phyloP scores from a whole-genome alignment of 2,329 filamentous ascomycete genomes.

The Arthroderma uncinatum region DNA sequence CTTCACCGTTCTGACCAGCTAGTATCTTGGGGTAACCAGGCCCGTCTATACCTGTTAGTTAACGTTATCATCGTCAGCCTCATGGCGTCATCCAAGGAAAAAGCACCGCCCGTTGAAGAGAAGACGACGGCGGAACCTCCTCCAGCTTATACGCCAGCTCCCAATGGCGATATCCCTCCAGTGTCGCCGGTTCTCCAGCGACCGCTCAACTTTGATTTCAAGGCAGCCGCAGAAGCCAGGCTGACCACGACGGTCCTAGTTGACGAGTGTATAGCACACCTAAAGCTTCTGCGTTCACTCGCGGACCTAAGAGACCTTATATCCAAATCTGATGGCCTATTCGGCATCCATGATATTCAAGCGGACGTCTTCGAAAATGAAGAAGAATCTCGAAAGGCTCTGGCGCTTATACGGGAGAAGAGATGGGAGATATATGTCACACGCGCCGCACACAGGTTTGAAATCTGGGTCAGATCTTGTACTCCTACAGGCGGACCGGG shows the following conservation, averaged over 20 bases:
- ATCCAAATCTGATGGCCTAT: slow-evolving; percentile 56
- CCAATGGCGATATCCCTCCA: neutral
- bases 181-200: neutral
- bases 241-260: slow-evolving; percentile 21
- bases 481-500: slow-evolving; percentile 14
- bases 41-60: too few relatives aligned
- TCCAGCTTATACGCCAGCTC: neutral
- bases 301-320: slow-evolving; percentile 56
- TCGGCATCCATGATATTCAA: slow-evolving; percentile 46
- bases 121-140: neutral
- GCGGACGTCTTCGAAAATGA: slow-evolving; percentile 25
- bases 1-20: too few relatives aligned
- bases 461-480: slow-evolving; percentile 49
- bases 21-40: too few relatives aligned
- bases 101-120: neutral
- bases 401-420: slow-evolving; percentile 55
- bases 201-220: slow-evolving; percentile 5
- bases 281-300: slow-evolving; percentile 60
- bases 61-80: too few relatives aligned
- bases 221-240: neutral
- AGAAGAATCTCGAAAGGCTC: slow-evolving; percentile 30
- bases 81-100: too few relatives aligned
- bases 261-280: slow-evolving; percentile 57
- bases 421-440: slow-evolving; percentile 61
- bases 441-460: slow-evolving; percentile 57